Base-by-base conservation (phyloP, 306 rosid genomes). In the Elaeagnus macrophylla region DNA sequence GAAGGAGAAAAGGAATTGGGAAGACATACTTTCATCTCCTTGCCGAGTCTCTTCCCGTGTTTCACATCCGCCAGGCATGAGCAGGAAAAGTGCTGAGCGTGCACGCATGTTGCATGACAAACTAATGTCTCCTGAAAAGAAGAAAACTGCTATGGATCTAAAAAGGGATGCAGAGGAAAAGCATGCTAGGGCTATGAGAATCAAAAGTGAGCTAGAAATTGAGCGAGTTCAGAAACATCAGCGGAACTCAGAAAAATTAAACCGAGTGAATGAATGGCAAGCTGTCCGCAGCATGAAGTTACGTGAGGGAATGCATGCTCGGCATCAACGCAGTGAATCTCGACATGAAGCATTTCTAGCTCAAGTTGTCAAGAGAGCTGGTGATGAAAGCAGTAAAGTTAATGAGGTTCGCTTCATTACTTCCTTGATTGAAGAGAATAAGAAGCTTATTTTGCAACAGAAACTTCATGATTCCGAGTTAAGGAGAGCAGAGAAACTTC, bases 361-460 rank as follows among this genome's bases (percentile, higher is more conserved):
- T 74, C 97, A 87, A 84, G 96, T 88, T 69, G 96, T 48, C 37
- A 91, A 75, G 81, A 91, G 97, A 84, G 97, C 97, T 78, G 96
- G 97, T 36, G 96, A 91, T 67, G 97, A 91, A 70, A 91, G 95
- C 75, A 91, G 95, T 75, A 91, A 91, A 80, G 97, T 91, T 20
- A 91, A 91, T 17, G 97, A 91, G 80, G 94, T 91, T 63, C 95
- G 95, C 63, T 91, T 91, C 67, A 91, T 91, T 59, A 91, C 96
- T 67, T 86, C 96, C 73, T 71, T 91, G 66, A 91, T 84, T 61
- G 97, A 84, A 76, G 97, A 87, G 77, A 91, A 91, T 63, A 91
- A 91, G 66, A 91, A 91, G 56, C 70, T 84, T 59, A 84, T 81
- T 7, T 56, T 91, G 77, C 95, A 95, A 59, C 97, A 86, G 79